Evolutionary conservation across 2,329 filamentous ascomycete genomes (phyloP), one percentile per base, ranked within the genome.

Genomic region (Chrysoporthe cubensis): DNA sequence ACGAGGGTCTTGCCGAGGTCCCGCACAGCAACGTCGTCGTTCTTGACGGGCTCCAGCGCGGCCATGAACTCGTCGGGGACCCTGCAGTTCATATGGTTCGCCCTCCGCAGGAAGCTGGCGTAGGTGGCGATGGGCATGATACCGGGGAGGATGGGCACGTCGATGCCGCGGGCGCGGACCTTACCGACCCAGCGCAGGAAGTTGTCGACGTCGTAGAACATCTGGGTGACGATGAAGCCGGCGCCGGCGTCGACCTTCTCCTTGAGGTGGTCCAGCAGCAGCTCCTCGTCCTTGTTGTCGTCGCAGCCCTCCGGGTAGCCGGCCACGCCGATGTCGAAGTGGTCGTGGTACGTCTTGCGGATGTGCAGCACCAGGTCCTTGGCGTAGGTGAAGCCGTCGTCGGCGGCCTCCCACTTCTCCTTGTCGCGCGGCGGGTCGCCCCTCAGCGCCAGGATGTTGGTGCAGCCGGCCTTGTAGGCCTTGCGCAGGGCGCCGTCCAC

Each of bases 151-250:
- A 95, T 93, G 52, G 78, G 78, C 7, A 78, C 73, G 32, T 82
- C 90, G 76, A 99, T 95, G 60, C 96, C 96, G 75, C 88, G 90
- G 64, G 90, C 93, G 62, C 94, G 91, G 68, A 95, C 94, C 77
- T 92, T 96, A 73, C 87, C 84, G 48, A 96, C 91, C 96, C 96
- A 99, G 64, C 90, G 87, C 65, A 98, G 81, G 80, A 99, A 99
- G 77, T 96, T 95, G 75, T 99, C 95, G 62, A 89, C 94, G 76
- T 99, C 95, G 83, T 99, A 99, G 81, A 98, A 98, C 96, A 99
- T 99, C 82, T 99, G 96, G 0, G 96, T 98, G 65, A 99, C 92
- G 71, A 99, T 92, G 78, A 98, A 99, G 7, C 91, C 91, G 70
- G 91, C 94, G 63, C 96, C 96, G 68, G 93, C 92, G 77, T 99